phyloP scores from a whole-genome alignment of 2,329 filamentous ascomycete species.

The Xylaria sp. region DNA sequence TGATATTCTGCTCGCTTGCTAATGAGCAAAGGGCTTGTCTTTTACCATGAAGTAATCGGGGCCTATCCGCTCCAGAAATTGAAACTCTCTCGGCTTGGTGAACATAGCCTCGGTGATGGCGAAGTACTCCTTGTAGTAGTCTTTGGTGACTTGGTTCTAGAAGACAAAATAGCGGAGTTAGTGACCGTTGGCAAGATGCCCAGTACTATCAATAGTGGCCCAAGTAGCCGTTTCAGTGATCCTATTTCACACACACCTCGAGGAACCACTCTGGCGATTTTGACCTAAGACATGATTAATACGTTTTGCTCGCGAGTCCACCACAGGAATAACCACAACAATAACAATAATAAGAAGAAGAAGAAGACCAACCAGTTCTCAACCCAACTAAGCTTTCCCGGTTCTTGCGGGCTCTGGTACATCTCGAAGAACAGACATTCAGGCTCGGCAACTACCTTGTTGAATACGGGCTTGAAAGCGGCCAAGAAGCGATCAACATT shows the following conservation, averaged over 20 bases:
- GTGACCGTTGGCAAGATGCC: background rate
- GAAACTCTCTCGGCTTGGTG: conserved; percentile 46
- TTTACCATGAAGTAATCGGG: conserved; percentile 37
- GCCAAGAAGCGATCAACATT: conserved; percentile 36
- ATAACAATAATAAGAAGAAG: too few relatives aligned
- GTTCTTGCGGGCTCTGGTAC: conserved; percentile 44
- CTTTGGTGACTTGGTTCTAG: conserved; percentile 46
- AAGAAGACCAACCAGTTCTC: conserved; percentile 46
- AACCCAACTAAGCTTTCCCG: conserved; percentile 47
- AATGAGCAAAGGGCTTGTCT: conserved; percentile 19
- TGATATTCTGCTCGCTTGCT: background rate
- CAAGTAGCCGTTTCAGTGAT: background rate
- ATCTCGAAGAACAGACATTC: conserved; percentile 53
- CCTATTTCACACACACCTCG: conserved; percentile 18
- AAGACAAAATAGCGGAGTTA: conserved; percentile 1
- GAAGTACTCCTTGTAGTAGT: conserved; percentile 50
- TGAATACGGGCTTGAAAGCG: conserved; percentile 46
- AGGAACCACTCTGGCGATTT: conserved; percentile 42
- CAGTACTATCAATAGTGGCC: background rate
- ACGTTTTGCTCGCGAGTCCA: background rate
- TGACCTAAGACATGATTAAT: conserved; percentile 19
- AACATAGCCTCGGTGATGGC: conserved; percentile 47
- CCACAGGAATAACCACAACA: too few relatives aligned
- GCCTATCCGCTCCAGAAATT: conserved; percentile 36
- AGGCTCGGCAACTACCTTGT: conserved; percentile 48